A percentile compares a stretch with the other conserved stretches of the same genome.
Conservation (phyloP, 208 protist genomes). For the Strigomonas culicis region DNA sequence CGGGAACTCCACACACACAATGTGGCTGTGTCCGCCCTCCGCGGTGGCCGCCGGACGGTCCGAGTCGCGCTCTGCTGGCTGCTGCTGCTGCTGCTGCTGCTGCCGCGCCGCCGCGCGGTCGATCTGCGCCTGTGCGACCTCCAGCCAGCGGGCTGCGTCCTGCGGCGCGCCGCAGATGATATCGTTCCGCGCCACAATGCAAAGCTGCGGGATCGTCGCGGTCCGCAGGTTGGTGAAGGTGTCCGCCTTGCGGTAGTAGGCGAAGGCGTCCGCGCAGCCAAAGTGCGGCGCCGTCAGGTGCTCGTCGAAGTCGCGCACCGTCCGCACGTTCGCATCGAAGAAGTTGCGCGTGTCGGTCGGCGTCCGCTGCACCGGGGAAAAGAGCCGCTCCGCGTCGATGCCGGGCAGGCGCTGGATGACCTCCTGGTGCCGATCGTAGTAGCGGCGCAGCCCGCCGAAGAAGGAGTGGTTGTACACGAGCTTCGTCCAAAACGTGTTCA, state of each 20-base stretch:
- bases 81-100: no score
- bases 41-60: constrained; percentile 13
- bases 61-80: constrained; percentile 18
- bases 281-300: constrained; percentile 46
- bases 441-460: constrained; percentile 22
- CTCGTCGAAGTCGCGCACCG: constrained; percentile 37
- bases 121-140: constrained; percentile 18
- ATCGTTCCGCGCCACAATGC: constrained; percentile 39
- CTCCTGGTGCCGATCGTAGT: constrained; percentile 40
- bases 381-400: constrained; percentile 21
- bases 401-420: constrained; percentile 32
- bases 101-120: no score
- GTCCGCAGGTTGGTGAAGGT: constrained; percentile 32
- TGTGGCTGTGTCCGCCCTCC: constrained; percentile 23
- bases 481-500: constrained; percentile 15
- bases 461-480: constrained; percentile 26
- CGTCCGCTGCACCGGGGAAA: not conserved
- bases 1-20: constrained; percentile 52
- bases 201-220: constrained; percentile 36
- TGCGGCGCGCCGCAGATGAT: constrained; percentile 36
- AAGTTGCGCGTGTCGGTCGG: not conserved
- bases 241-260: constrained; percentile 36
- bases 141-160: constrained; percentile 25
- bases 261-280: constrained; percentile 25
- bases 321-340: constrained; percentile 19